Evolutionary conservation across 1,284 basidiomycete species (phyloP).

Genomic region (Hypsizygus ulmarius): DNA sequence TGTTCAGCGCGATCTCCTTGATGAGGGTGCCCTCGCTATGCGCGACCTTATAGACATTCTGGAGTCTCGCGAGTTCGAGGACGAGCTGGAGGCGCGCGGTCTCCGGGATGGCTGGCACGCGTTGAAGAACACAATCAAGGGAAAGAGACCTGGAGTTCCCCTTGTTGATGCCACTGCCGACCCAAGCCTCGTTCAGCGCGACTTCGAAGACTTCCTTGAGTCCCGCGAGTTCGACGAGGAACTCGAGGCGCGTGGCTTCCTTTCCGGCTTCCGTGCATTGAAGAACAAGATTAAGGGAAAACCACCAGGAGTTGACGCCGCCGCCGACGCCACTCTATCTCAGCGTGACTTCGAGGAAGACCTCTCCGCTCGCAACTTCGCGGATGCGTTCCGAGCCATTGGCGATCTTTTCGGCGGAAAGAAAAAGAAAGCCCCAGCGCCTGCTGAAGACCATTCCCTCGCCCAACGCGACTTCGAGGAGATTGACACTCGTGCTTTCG

Average conservation of each 20-base stretch:
- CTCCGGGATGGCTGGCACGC: background rate
- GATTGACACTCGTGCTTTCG: conserved; percentile 10
- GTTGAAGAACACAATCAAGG: background rate
- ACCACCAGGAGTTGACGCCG: background rate
- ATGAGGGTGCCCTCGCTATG: background rate
- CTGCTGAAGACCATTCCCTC: no score
- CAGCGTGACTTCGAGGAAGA: background rate
- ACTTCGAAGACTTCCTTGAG: background rate
- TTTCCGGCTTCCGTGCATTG: background rate
- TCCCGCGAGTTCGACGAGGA: conserved; percentile 1
- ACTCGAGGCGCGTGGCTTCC: background rate
- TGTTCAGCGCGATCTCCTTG: no score
- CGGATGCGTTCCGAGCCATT: background rate
- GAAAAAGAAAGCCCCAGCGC: no score
- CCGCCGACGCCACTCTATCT: background rate
- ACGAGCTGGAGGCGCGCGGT: conserved; percentile 3
- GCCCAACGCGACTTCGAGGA: conserved; percentile 6
- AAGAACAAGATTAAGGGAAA: background rate
- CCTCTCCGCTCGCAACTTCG: background rate
- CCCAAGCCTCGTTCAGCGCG: background rate
- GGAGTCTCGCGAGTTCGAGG: background rate
- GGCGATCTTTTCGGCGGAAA: background rate
- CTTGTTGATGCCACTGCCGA: background rate
- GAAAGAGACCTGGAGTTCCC: background rate
- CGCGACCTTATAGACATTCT: background rate